Conservation (phyloP, 2,329 filamentous ascomycete species). For the Bipolaris zeicola region DNA sequence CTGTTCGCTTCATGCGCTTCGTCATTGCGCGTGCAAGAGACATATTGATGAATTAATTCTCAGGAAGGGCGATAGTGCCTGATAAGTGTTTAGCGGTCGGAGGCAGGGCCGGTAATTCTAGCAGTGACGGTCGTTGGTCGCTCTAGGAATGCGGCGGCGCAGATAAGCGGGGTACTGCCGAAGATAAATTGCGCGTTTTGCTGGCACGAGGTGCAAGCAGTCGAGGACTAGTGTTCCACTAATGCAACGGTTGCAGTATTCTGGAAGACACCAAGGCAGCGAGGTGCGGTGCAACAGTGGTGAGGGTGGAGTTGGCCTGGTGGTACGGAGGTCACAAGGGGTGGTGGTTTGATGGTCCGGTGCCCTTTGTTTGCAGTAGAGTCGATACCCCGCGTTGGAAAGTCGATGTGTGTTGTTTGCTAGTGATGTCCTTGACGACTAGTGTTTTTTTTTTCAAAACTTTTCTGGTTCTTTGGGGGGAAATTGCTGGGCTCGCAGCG, state of each 20-base stretch:
- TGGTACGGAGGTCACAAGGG: constrained; percentile 33
- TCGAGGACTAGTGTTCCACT: constrained; percentile 23
- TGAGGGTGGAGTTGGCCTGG: constrained; percentile 21
- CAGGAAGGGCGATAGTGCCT: constrained; percentile 32
- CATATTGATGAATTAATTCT: constrained; percentile 50
- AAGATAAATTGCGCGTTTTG: constrained; percentile 42
- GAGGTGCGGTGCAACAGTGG: neutral
- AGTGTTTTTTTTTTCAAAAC: neutral
- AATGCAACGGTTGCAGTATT: constrained; percentile 25
- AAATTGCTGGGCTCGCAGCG: constrained; percentile 40
- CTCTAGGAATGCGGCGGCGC: constrained; percentile 28
- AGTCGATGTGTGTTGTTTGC: constrained; percentile 12
- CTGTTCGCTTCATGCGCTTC: constrained; percentile 66
- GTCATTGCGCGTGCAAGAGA: constrained; percentile 75
- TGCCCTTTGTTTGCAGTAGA: constrained; percentile 13
- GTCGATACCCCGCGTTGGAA: constrained; percentile 5
- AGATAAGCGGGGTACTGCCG: constrained; percentile 43
- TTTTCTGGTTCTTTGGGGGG: constrained; percentile 13
- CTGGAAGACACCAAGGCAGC: constrained; percentile 29
- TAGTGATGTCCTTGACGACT: constrained; percentile 3
- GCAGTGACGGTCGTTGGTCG: constrained; percentile 30
- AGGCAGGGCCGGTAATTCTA: constrained; percentile 41
- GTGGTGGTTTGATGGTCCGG: constrained; percentile 17
- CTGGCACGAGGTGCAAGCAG: constrained; percentile 29
- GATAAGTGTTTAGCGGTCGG: constrained; percentile 31